Evolutionary conservation across 2,329 filamentous ascomycete genomes (phyloP).

Genomic region (Pseudocercospora fijiensis): DNA sequence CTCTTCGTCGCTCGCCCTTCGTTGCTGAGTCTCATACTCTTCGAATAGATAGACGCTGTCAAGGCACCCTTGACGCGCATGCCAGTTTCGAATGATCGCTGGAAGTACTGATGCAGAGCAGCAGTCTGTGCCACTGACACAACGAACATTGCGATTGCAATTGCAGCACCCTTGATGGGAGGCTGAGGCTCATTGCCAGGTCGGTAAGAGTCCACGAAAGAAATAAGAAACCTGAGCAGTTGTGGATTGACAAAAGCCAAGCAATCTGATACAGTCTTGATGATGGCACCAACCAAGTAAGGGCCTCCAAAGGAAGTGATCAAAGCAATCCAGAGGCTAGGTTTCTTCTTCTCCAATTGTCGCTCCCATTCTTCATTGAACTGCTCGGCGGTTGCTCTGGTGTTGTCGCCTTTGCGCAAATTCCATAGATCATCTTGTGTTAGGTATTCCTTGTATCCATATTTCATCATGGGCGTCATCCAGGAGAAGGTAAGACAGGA

Average conservation of each 20-base stretch:
- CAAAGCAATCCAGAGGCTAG: constrained; percentile 83
- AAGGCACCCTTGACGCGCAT: constrained; percentile 95
- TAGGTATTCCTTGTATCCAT: constrained; percentile 85
- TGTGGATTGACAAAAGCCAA: constrained; percentile 90
- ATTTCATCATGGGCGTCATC: constrained; percentile 98
- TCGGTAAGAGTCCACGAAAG: constrained; percentile 76
- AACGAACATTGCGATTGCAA: constrained; percentile 88
- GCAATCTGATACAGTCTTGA: constrained; percentile 85
- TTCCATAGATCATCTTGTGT: constrained; percentile 97
- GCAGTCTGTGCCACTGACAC: constrained; percentile 83
- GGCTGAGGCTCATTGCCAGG: constrained; percentile 65
- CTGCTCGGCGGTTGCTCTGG: constrained; percentile 65
- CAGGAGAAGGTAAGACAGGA: constrained; percentile 91
- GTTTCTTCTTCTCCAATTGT: constrained; percentile 69
- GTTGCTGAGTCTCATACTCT: constrained; percentile 85
- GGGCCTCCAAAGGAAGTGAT: constrained; percentile 82
- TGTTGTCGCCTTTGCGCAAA: constrained; percentile 75
- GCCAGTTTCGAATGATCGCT: constrained; percentile 87
- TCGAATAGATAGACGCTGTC: constrained; percentile 87
- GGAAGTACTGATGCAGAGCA: constrained; percentile 96
- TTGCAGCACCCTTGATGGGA: constrained; percentile 77
- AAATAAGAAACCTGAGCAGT: constrained; percentile 77
- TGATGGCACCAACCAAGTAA: constrained; percentile 75
- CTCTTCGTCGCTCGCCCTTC: constrained; percentile 86
- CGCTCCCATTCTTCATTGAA: constrained; percentile 75